Conservation (phyloP, 2,329 filamentous ascomycete genomes). For the Stachybotrys chlorohalonatus region DNA sequence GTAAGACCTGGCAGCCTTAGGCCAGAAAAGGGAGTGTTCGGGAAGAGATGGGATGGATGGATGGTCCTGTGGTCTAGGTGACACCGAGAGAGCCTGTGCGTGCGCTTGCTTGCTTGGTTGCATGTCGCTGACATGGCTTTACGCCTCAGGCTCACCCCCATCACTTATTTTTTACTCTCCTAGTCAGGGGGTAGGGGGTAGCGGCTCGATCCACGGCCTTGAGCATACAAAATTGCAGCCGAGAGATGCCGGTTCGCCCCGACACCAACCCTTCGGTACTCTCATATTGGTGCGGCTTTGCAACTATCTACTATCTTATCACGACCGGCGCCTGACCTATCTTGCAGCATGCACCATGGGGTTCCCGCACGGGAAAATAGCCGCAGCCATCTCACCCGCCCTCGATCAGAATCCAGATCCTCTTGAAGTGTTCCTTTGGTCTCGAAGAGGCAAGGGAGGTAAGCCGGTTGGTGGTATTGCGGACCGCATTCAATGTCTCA, state of each 20-base stretch:
- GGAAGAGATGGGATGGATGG: neutral
- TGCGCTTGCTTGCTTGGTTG: neutral
- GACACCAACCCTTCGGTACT: neutral
- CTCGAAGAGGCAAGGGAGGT: neutral
- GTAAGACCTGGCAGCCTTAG: slow-evolving; percentile 21
- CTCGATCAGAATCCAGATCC: too few relatives aligned
- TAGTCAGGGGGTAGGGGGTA: neutral
- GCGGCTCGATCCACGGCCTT: neutral
- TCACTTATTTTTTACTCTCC: neutral
- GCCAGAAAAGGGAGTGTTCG: slow-evolving; percentile 7
- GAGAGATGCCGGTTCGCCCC: neutral
- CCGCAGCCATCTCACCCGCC: too few relatives aligned
- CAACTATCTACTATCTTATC: neutral
- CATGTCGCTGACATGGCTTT: neutral
- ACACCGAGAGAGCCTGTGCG: neutral
- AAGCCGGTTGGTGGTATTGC: neutral
- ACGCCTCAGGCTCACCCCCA: neutral
- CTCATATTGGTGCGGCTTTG: neutral
- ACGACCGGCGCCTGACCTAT: neutral
- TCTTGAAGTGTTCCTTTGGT: too few relatives aligned
- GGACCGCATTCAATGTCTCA: neutral
- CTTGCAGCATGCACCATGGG: neutral
- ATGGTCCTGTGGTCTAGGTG: neutral
- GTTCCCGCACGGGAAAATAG: neutral
- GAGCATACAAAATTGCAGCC: neutral